Percentiles rank a stretch among this genome's conserved stretches.
These are phyloP conservation scores for Tolypocladium ovalisporum DNA, from an alignment of 2,329 filamentous ascomycete species.

Conservation along the genomic window DNA sequence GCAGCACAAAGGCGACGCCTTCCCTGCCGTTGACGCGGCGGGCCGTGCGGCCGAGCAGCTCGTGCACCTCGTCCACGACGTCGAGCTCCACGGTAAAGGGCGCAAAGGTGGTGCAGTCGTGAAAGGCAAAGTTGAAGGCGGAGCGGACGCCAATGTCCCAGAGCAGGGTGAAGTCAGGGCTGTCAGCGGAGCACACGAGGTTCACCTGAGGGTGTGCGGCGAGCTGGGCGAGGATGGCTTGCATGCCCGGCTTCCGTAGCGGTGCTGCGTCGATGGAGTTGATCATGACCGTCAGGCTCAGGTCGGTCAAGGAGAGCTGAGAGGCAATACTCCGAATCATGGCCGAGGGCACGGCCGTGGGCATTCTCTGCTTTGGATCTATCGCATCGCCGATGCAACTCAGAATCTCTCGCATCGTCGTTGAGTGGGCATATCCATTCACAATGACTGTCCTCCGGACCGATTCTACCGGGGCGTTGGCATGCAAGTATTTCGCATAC, in stretches of 20 bases:
- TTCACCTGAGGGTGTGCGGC: conserved; percentile 62
- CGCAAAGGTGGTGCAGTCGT: conserved; percentile 86
- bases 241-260: conserved; percentile 59
- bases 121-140: conserved; percentile 77
- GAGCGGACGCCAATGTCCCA: conserved; percentile 85
- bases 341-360: conserved; percentile 53
- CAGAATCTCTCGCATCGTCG: conserved; percentile 59
- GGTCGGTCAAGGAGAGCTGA: conserved; percentile 35
- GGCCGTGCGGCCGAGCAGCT: conserved; percentile 71
- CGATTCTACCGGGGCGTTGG: conserved; percentile 16
- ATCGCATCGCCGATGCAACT: conserved; percentile 57
- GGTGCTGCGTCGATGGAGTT: conserved; percentile 78
- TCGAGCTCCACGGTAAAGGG: conserved; percentile 65
- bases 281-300: conserved; percentile 57
- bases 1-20: conserved; percentile 82
- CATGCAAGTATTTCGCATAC: conserved; percentile 61
- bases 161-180: conserved; percentile 74
- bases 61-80: conserved; percentile 82
- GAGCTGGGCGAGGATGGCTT: conserved; percentile 65
- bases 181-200: conserved; percentile 74
- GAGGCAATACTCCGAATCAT: conserved; percentile 57
- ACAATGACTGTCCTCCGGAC: conserved; percentile 58
- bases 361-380: conserved; percentile 34
- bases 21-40: conserved; percentile 78
- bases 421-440: conserved; percentile 68